Percentiles rank a stretch among this genome's conserved stretches.
Evolutionary conservation across 495 filamentous ascomycete genomes (phyloP).

Genomic region (Neurospora sublineolata): DNA sequence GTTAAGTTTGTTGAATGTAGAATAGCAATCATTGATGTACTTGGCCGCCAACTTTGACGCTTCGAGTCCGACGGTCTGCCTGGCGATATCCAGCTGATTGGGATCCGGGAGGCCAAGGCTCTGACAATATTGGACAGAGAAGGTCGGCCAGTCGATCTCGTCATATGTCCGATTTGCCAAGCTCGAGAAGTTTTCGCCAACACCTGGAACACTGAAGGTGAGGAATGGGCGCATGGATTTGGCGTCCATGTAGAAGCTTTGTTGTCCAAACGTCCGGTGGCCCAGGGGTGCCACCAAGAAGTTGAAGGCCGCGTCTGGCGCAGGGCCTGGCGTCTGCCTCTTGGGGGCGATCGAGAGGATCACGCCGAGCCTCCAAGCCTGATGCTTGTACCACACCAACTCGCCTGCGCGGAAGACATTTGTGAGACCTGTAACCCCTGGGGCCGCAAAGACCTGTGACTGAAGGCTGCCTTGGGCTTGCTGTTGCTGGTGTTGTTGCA

Average conservation of each 20-base stretch:
- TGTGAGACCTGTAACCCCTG: conserved; percentile 14
- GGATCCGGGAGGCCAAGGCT: conserved; percentile 6
- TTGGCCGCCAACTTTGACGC: conserved; percentile 34
- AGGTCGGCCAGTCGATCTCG: conserved; percentile 18
- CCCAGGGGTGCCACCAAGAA: conserved; percentile 20
- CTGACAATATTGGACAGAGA: conserved; percentile 6
- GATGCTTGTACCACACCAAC: conserved; percentile 31
- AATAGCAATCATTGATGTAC: conserved; percentile 31
- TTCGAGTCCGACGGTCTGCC: conserved; percentile 27
- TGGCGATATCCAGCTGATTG: conserved; percentile 4
- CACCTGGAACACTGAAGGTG: conserved; percentile 31
- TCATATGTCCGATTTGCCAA: conserved; percentile 16
- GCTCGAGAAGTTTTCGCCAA: conserved; percentile 7
- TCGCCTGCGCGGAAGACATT: conserved; percentile 32
- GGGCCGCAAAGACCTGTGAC: not conserved
- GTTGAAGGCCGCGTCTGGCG: conserved; percentile 10
- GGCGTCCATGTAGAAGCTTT: conserved; percentile 17
- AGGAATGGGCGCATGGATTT: conserved; percentile 35
- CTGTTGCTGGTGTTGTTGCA: not conserved
- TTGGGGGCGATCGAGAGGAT: conserved; percentile 16
- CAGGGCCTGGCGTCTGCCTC: not conserved
- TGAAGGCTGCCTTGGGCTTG: not conserved
- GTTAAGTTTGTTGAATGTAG: conserved; percentile 24
- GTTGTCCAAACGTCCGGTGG: conserved; percentile 12
- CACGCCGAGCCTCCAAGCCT: conserved; percentile 29